Base-by-base conservation (phyloP, 23 red algal species). In the Gracilaria caudata region DNA sequence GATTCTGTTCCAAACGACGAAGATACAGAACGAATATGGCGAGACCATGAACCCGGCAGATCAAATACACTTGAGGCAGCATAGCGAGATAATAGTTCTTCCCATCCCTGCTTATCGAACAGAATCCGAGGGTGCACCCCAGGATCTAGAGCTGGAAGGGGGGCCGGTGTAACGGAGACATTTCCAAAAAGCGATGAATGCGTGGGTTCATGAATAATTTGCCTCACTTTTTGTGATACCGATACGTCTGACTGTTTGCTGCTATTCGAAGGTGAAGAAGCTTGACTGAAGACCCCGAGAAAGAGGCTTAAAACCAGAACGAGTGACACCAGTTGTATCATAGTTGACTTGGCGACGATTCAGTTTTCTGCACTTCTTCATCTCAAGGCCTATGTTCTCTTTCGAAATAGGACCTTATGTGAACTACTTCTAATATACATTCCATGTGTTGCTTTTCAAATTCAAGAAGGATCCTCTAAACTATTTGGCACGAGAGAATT, bases 111-210 rank as follows among this genome's bases (percentile, higher is more conserved):
- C 1, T 34, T 73, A 54, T 73, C 51, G 34, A 78, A 58, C 2
- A 89, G 55, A 40, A 89, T 89, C 20, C 85, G 85, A 24, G 85
- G 85, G 63, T 89, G 85, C 11, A 89, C 85, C 29, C 54, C 68
- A 64, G 74, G 60, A 17, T 63, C 12, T 13, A 89, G 35, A 78
- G 51, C 85, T 38, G 71, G 14, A 20, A 57, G 7, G 3, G 85
- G 85, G 20, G 73, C 71, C 28, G 85, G 85, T 43, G 85, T 89
- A 20, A 73, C 63, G 28, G 63, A 68, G 49, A 79, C 24, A 26
- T 26, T 36, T 74, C 85, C 85, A 24, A 89, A 89, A 3, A 89
- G 68, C 7, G 70, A 75, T 28, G 38, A 29, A 75, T 75, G 70
- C 2, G 70, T 38, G 16, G 39, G 4, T 8, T 43, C 10, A 17